Percentiles rank a stretch among this genome's conserved stretches.
phyloP scores from a whole-genome alignment of 2,329 filamentous ascomycete species.

The Sphaerulina vaccinii region DNA sequence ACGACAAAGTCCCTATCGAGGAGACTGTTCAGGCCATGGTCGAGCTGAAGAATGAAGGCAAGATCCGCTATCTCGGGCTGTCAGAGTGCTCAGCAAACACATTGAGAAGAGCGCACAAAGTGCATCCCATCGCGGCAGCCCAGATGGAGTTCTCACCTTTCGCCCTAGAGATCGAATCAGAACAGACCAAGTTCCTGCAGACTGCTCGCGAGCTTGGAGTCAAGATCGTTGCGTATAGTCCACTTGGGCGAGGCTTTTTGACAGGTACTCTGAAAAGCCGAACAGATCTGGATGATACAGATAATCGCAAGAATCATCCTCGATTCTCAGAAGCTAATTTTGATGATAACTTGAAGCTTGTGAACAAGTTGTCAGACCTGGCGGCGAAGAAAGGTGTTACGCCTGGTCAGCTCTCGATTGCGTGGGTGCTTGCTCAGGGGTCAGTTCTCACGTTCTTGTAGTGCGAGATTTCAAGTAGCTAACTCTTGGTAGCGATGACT shows the following conservation, averaged over 20 bases:
- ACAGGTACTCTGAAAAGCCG: slow-evolving; percentile 43
- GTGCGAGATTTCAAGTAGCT: not conserved
- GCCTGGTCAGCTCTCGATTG: slow-evolving; percentile 33
- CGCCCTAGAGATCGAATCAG: slow-evolving; percentile 50
- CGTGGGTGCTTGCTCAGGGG: slow-evolving; percentile 37
- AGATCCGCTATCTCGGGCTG: slow-evolving; percentile 55
- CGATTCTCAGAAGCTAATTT: slow-evolving; percentile 36
- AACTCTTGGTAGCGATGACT: slow-evolving; percentile 35
- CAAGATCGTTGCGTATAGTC: slow-evolving; percentile 43
- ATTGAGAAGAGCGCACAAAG: slow-evolving; percentile 50
- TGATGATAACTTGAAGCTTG: slow-evolving; percentile 35
- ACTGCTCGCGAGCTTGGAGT: slow-evolving; percentile 51
- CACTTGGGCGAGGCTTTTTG: slow-evolving; percentile 46
- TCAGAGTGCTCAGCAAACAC: slow-evolving; percentile 51
- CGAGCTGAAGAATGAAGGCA: slow-evolving; percentile 51
- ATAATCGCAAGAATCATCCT: slow-evolving; percentile 33
- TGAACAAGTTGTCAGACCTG: slow-evolving; percentile 28
- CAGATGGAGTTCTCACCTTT: slow-evolving; percentile 57
- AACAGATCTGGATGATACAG: slow-evolving; percentile 40
- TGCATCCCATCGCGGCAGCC: slow-evolving; percentile 53
- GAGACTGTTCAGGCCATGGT: slow-evolving; percentile 46
- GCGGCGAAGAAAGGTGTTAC: slow-evolving; percentile 35
- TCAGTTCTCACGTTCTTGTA: slow-evolving; percentile 5
- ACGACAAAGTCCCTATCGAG: slow-evolving; percentile 46
- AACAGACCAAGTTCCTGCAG: slow-evolving; percentile 42